Percentiles rank a stretch among this genome's conserved stretches.
These are phyloP conservation scores for Ogataea chonburiensis DNA, from an alignment of 805 yeast genomes.

Conservation along the genomic window DNA sequence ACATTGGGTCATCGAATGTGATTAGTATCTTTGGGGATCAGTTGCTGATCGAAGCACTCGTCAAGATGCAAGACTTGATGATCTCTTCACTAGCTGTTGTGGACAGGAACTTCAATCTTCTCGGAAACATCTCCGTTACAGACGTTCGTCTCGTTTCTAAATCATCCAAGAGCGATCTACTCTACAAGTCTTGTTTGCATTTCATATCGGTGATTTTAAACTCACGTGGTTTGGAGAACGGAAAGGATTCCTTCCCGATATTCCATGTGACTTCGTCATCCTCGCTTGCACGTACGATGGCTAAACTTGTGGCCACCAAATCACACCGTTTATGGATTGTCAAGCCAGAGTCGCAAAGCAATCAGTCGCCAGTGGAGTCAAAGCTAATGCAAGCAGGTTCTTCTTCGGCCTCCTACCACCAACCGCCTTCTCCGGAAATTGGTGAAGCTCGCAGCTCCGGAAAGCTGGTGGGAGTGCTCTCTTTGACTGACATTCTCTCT, in stretches of 20 bases:
- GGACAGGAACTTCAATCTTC: slow-evolving; percentile 67
- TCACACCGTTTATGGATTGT: slow-evolving; percentile 89
- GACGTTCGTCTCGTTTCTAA: slow-evolving; percentile 88
- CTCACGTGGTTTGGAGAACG: slow-evolving; percentile 87
- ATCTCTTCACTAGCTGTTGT: slow-evolving; percentile 92
- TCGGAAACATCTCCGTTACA: slow-evolving; percentile 93
- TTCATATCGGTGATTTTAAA: slow-evolving; percentile 84
- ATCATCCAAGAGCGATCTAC: slow-evolving; percentile 79
- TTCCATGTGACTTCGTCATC: slow-evolving; percentile 84
- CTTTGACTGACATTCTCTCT: slow-evolving; percentile 86
- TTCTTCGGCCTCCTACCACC: slow-evolving; percentile 18
- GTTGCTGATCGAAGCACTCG: slow-evolving; percentile 79
- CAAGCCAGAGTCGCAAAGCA: slow-evolving; percentile 42
- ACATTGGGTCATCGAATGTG: slow-evolving; percentile 71
- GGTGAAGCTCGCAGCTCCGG: slow-evolving; percentile 60
- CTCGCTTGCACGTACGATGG: slow-evolving; percentile 83
- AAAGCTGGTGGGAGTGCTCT: slow-evolving; percentile 84
- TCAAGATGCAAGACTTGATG: slow-evolving; percentile 78
- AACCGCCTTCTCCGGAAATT: slow-evolving; percentile 23
- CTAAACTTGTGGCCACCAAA: slow-evolving; percentile 92
- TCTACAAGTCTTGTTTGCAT: slow-evolving; percentile 81
- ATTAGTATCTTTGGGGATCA: slow-evolving; percentile 86
- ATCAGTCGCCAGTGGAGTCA: slow-evolving; percentile 19
- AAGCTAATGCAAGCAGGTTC: slow-evolving; percentile 15
- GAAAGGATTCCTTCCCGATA: slow-evolving; percentile 95